Base-by-base conservation (phyloP, 1,284 basidiomycete genomes). In the Sanghuangporus weigelae region DNA sequence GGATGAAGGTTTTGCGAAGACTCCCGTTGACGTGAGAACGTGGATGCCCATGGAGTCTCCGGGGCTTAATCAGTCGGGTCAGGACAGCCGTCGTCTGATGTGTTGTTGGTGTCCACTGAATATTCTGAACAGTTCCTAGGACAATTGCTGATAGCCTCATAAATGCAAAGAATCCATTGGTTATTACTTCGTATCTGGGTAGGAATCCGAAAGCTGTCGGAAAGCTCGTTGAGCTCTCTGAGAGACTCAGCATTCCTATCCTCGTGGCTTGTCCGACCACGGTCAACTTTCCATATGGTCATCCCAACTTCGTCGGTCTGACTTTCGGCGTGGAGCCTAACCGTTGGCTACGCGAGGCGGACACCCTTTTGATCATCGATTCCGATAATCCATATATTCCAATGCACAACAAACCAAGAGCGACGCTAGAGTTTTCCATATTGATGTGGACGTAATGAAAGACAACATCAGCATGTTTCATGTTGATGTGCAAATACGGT, bases 381-480 rank as follows among this genome's bases (percentile, higher is more conserved):
- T 79, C 78, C 7, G 86, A 87, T 63, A 73, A 88, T 1, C 84
- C 87, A 0, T 90, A 86, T 85, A 80, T 89, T 16, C 79, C 82
- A 0, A 75, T 76, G 57, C 77, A 81, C 62, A 79, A 72, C 62
- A 73, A 73, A 35, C 84, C 0, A 69, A 58, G 0, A 67, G 74
- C 0, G 72, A 74, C 11, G 79, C 84, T 0, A 74, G 77, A 11
- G 77, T 89, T 4, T 87, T 87, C 67, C 75, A 89, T 26, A 71
- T 90, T 42, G 86, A 89, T 68, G 73, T 79, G 8, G 87, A 91
- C 67, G 85, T 87, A 0, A 75, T 91, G 4, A 86, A 83, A 72
- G 73, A 73, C 3, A 74, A 72, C 19, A 73, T 83, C 12, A 84
- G 84, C 1, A 82, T 79, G 70, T 81, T 81, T 69, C 82, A 86